Evolutionary conservation across 2,329 filamentous ascomycete genomes (phyloP).

Genomic region (Xylaria sp.): DNA sequence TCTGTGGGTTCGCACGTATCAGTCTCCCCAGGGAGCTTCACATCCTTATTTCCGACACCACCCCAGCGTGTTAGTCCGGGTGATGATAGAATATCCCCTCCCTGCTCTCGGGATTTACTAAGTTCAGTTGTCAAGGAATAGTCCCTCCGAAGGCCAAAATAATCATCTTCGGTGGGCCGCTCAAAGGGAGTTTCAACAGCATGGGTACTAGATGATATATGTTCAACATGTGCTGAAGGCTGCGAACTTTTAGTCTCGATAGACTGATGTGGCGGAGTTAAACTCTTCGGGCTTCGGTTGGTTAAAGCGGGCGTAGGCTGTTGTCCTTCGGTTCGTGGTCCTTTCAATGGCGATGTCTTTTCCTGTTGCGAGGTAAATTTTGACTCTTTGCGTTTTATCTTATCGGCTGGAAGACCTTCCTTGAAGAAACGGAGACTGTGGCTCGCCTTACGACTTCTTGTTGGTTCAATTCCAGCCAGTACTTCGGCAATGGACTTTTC

Average conservation of each 20-base stretch:
- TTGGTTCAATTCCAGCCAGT: conserved; percentile 70
- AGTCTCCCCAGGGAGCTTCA: conserved; percentile 27
- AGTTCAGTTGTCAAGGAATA: conserved; percentile 29
- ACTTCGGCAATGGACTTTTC: conserved; percentile 73
- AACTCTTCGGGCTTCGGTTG: conserved; percentile 38
- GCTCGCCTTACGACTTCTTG: conserved; percentile 74
- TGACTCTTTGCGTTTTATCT: conserved; percentile 63
- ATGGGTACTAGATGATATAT: conserved; percentile 38
- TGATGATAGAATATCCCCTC: conserved; percentile 22
- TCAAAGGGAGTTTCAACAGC: conserved; percentile 32
- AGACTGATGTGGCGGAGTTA: conserved; percentile 42
- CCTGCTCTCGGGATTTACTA: conserved; percentile 29
- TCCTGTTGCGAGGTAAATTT: conserved; percentile 53
- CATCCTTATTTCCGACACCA: conserved; percentile 31
- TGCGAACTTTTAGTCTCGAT: conserved; percentile 45
- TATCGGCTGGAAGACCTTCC: conserved; percentile 71
- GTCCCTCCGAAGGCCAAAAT: conserved; percentile 42
- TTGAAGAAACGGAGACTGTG: conserved; percentile 75
- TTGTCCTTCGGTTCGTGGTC: conserved; percentile 41
- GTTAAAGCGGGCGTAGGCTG: conserved; percentile 34
- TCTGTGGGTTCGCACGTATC: conserved; percentile 48
- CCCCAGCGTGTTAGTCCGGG: conserved; percentile 21
- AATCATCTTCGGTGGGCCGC: conserved; percentile 41
- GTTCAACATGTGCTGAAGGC: conserved; percentile 36
- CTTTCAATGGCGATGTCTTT: conserved; percentile 54